Evolutionary conservation across 345 rosid genomes (phyloP), one percentile per base, ranked within the genome.

Genomic region (Bruguiera parviflora): DNA sequence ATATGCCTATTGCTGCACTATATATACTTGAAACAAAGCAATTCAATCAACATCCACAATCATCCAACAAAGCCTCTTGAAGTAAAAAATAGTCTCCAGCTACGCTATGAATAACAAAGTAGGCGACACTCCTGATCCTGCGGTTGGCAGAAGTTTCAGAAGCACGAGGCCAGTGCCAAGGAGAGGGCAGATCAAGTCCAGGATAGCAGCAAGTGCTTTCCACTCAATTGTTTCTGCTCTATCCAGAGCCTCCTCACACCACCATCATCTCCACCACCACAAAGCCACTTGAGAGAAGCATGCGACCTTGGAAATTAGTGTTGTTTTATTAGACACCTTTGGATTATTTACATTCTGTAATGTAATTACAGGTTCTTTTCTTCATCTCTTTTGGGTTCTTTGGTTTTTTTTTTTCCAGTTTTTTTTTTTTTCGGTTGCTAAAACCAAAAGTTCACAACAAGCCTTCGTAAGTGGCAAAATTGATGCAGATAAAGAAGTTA

Each of bases 131-230:
- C 69, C 71, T 47, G 67, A 59, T 33, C 66, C 64, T 15, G 71
- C 79, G 10, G 18, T 66, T 61, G 19, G 73, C 59, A 75, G 69
- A 65, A 75, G 73, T 53, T 43, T 51, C 56, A 59, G 61, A 55
- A 28, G 57, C 27, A 27, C 52, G 2, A 79, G 81, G 72, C 80
- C 75, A 9, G 71, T 83, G 39, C 89, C 89, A 9, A 85, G 63
- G 80, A 80, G 89, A 15, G 89, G 92, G 13, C 90, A 88, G 80
- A 77, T 88, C 35, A 88, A 85, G 78, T 77, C 79, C 6, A 83
- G 78, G 63, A 85, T 88, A 11, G 90, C 88, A 11, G 85, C 76
- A 16, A 81, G 57, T 29, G 88, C 86, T 53, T 81, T 85, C 27
- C 77, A 82, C 47, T 86, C 87, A 68, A 77, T 88, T 28, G 80